Evolutionary conservation across 495 filamentous ascomycete genomes (phyloP), one percentile per base, ranked within the genome.

Genomic region (Penicillium mononematosum): DNA sequence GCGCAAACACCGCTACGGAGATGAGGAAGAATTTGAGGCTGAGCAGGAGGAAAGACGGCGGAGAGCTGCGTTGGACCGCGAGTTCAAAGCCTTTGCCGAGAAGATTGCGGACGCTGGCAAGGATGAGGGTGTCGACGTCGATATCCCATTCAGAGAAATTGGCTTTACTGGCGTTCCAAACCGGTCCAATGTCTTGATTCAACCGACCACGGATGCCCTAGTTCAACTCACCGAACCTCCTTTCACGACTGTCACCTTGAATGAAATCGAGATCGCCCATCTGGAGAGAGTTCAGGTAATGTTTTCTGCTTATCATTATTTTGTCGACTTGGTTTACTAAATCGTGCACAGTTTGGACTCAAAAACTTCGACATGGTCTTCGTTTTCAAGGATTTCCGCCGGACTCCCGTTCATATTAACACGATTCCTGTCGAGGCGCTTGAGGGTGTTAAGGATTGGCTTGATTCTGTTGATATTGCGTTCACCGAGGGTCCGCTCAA

Each of bases 331-430:
- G 41, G 9, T 51, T 50, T 12, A 22, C 60, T 72, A 63, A 73
- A 46, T 9, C 25, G 20, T 38, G 14, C 50, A 17, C 60, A 88
- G 81, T 99, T 98, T 65, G 95, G 95, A 22, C 83, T 99, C 43
- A 98, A 98, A 81, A 99, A 99, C 68, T 99, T 99, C 71, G 95
- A 99, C 73, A 84, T 98, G 62, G 95, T 98, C 9, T 91, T 96
- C 64, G 90, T 98, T 27, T 96, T 94, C 81, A 96, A 96, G 63
- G 95, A 99, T 73, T 98, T 96, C 74, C 83, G 87, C 47, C 84
- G 92, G 16, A 68, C 88, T 2, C 92, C 93, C 4, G 86, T 85
- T 29, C 95, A 98, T 74, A 88, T 99, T 76, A 99, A 99, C 71
- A 98, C 95, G 16, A 98, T 99, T 60, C 95, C 95, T 1, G 92